Evolutionary conservation across 352 stramenopile species (phyloP), one percentile per base, ranked within the genome.

Genomic region (Globisporangium abappressorium): DNA sequence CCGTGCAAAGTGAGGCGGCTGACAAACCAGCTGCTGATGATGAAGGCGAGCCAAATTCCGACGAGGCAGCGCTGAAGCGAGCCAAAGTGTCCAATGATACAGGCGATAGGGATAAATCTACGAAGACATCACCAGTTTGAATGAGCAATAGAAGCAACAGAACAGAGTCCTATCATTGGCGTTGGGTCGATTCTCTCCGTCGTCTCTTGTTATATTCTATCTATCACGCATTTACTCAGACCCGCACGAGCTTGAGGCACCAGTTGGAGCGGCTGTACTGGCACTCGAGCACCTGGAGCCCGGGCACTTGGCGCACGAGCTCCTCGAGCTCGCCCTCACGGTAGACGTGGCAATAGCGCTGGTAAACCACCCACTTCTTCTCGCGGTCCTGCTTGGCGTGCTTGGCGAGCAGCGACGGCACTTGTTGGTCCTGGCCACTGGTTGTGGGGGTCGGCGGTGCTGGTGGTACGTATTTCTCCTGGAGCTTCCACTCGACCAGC

Each of bases 271-370:
- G 81, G 70, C 72, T 92, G 72, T 93, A 92, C 60, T 89, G 74
- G 14, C 78, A 79, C n/a, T 84, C 80, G 33, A 81, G 61, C 30
- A 93, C 66, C 30, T 78, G 43, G n/a, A 95, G 74, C 1, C 79
- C 76, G 8, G 81, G 77, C 11, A 91, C 76, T 59, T 90, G 75
- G 3, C 22, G 63, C 30, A 95, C 75, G 46, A 95, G 65, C 8
- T 70, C 67, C 66, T 95, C 85, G 4, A 95, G 70, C 57, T 95
- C 87, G 0, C 85, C 82, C 38, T 75, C 78, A 38, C 79, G 70
- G 60, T 93, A 95, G 38, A 95, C 84, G 68, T 95, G 87, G 56
- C 87, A 95, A 69, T 95, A 95, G 41, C 87, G 78, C 57, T 94
- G 73, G 65, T 92, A 95, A 0, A 93, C 78, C 51, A 93, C 78